phyloP scores from a whole-genome alignment of 2,329 filamentous ascomycete species.

The Tolypocladium inflatum region DNA sequence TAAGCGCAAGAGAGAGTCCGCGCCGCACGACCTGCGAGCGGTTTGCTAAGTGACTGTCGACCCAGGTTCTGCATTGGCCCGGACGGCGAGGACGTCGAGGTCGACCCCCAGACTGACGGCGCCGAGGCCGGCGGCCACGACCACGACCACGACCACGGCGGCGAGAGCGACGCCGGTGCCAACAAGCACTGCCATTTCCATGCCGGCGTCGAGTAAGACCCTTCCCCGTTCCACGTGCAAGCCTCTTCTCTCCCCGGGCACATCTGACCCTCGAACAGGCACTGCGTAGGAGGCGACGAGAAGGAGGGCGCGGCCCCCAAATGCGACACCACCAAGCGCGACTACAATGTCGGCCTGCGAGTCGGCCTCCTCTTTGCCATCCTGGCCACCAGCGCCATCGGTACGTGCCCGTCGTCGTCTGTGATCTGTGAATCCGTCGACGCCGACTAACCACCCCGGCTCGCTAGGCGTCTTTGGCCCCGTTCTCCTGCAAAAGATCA shows the following conservation, averaged over 20 bases:
- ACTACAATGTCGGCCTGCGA: conserved; percentile 61
- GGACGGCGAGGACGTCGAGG: conserved; percentile 50
- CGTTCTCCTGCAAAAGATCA: conserved; percentile 50
- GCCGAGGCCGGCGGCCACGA: conserved; percentile 13
- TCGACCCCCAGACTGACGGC: conserved; percentile 29
- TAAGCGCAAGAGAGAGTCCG: conserved; percentile 22
- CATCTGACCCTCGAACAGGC: conserved; percentile 19
- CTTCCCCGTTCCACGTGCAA: neutral
- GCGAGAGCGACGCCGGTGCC: conserved; percentile 6
- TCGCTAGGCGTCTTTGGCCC: conserved; percentile 50
- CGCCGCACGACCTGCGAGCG: neutral
- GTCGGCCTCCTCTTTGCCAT: conserved; percentile 66
- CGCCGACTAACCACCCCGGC: neutral
- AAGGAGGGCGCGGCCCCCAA: conserved; percentile 20
- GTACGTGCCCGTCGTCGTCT: conserved; percentile 19
- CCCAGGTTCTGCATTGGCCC: conserved; percentile 53
- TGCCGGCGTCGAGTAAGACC: conserved; percentile 59
- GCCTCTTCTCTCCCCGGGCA: neutral
- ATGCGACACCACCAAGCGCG: conserved; percentile 36
- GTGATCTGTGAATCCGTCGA: no score
- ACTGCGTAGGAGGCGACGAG: conserved; percentile 45
- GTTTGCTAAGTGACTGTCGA: neutral
- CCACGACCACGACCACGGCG: conserved; percentile 5
- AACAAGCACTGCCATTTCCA: conserved; percentile 49
- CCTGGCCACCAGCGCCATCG: conserved; percentile 56